Percentiles rank a stretch among this genome's conserved stretches.
phyloP scores from a whole-genome alignment of 2,329 filamentous ascomycete genomes.

The Colletotrichum kahawae region DNA sequence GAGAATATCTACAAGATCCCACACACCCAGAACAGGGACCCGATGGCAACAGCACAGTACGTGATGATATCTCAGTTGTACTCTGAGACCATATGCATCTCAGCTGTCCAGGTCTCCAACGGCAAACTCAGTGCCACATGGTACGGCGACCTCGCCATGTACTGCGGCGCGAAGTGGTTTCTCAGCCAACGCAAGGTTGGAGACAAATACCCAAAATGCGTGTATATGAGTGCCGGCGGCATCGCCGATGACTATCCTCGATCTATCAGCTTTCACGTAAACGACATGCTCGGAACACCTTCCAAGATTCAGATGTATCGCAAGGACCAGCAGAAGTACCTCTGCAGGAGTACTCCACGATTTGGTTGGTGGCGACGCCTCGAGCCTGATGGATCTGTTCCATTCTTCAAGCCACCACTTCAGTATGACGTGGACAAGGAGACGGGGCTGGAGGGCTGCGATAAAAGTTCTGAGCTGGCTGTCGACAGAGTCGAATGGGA shows the following conservation, averaged over 20 bases:
- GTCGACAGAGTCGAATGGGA: conserved; percentile 20
- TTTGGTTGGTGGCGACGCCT: conserved; percentile 24
- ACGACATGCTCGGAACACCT: conserved; percentile 20
- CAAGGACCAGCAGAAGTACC: conserved; percentile 8
- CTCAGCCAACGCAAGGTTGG: conserved; percentile 24
- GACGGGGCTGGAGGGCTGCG: conserved; percentile 4
- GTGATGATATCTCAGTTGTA: conserved; percentile 23
- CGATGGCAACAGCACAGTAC: conserved; percentile 10
- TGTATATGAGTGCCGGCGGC: conserved; percentile 25
- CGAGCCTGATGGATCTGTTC: conserved; percentile 24
- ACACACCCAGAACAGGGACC: conserved; percentile 12
- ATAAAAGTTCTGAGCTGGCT: conserved; percentile 19
- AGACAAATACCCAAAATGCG: conserved; percentile 20
- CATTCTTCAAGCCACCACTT: conserved; percentile 29
- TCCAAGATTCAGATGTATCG: conserved; percentile 22
- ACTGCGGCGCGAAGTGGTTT: conserved; percentile 28
- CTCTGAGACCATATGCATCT: conserved; percentile 25
- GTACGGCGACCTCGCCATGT: conserved; percentile 26
- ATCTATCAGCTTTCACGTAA: conserved; percentile 25
- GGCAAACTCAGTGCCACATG: conserved; percentile 17
- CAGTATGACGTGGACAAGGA: conserved; percentile 24
- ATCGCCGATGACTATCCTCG: conserved; percentile 14
- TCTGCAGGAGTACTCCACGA: conserved; percentile 26
- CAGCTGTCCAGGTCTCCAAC: conserved; percentile 25
- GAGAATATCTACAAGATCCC: conserved; percentile 6